Conservation (phyloP, 257 asterid species). For the Voacanga thouarsii region DNA sequence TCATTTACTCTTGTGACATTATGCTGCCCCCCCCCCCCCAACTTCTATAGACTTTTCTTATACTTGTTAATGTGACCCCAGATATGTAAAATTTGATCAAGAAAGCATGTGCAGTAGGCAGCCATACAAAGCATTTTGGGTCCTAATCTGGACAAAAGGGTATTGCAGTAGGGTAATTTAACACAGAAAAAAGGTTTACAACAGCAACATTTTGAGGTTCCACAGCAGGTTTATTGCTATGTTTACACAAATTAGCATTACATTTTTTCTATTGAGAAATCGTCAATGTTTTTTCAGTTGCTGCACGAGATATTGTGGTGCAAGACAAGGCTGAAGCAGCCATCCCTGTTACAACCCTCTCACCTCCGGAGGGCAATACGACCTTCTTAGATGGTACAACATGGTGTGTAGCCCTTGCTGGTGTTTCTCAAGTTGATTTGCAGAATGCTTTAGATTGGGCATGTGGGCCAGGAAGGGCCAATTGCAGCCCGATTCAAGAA, state of each 20-base stretch:
- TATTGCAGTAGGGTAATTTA: too few relatives aligned
- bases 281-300: neutral
- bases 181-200: too few relatives aligned
- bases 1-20: neutral
- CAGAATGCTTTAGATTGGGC: conserved; percentile 87
- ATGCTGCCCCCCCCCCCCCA: neutral
- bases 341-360: conserved; percentile 23
- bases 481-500: conserved; percentile 55
- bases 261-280: too few relatives aligned
- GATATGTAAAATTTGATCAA: neutral
- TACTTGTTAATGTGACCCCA: neutral
- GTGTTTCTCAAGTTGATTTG: conserved; percentile 42
- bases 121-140: too few relatives aligned
- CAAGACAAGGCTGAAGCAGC: conserved; percentile 53
- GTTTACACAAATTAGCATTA: too few relatives aligned
- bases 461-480: conserved; percentile 57
- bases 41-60: neutral
- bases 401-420: conserved; percentile 78
- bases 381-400: conserved; percentile 67
- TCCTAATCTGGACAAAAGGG: too few relatives aligned
- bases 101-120: too few relatives aligned
- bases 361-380: conserved; percentile 77
- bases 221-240: too few relatives aligned
- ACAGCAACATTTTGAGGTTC: too few relatives aligned
- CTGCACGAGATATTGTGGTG: conserved; percentile 6